Evolutionary conservation across 2,329 filamentous ascomycete genomes (phyloP).

Genomic region (Pseudocercospora fijiensis): DNA sequence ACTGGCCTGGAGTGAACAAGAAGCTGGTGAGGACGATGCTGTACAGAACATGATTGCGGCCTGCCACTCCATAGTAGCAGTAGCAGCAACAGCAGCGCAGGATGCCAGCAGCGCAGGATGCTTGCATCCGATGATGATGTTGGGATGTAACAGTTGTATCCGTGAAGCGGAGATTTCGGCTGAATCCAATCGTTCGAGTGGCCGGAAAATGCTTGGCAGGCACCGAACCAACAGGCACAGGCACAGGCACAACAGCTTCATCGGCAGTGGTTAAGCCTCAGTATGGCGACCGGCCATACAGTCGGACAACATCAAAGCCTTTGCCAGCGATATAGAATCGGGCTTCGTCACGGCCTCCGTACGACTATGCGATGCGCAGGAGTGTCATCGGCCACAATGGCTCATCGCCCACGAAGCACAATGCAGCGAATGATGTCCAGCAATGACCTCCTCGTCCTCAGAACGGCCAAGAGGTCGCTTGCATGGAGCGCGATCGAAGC

Average conservation of each 20-base stretch:
- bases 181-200: background rate
- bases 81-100: background rate
- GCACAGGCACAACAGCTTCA: background rate
- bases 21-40: too few species aligned
- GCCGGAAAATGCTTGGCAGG: background rate
- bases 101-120: background rate
- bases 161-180: background rate
- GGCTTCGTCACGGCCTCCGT: too few species aligned
- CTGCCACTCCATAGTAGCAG: background rate
- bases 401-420: too few species aligned
- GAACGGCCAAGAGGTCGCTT: too few species aligned
- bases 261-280: background rate
- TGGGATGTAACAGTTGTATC: conserved; percentile 3
- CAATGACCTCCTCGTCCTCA: too few species aligned
- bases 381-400: too few species aligned
- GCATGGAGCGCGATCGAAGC: too few species aligned
- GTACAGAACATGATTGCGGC: background rate
- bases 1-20: background rate
- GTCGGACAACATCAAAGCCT: background rate
- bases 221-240: background rate
- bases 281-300: background rate
- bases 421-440: too few species aligned
- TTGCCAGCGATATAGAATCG: too few species aligned
- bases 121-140: conserved; percentile 1
- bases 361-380: too few species aligned